phyloP scores from a whole-genome alignment of 2,329 filamentous ascomycete genomes.

The Penicillium sp. region DNA sequence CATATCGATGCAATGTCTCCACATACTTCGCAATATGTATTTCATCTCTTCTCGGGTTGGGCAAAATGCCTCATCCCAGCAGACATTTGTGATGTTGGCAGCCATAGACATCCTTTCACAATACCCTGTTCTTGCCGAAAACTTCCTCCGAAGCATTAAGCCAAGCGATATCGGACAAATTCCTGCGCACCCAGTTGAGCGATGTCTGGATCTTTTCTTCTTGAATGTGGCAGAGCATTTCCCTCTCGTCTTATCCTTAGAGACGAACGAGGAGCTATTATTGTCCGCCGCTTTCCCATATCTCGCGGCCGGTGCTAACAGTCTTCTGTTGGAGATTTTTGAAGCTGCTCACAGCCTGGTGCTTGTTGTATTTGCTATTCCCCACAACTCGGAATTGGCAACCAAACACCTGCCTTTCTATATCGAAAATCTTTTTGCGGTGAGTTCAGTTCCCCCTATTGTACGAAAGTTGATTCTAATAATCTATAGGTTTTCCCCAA shows the following conservation, averaged over 20 bases:
- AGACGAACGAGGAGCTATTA: constrained; percentile 62
- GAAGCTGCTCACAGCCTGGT: constrained; percentile 79
- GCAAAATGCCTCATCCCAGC: constrained; percentile 67
- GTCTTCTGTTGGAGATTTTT: constrained; percentile 61
- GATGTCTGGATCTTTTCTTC: constrained; percentile 76
- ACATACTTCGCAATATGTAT: constrained; percentile 65
- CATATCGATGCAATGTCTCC: constrained; percentile 62
- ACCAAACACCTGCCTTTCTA: constrained; percentile 70
- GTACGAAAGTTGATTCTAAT: background rate
- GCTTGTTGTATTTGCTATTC: constrained; percentile 69
- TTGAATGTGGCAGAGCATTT: constrained; percentile 80
- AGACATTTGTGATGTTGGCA: constrained; percentile 72
- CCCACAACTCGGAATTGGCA: constrained; percentile 64
- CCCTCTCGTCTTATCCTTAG: constrained; percentile 58
- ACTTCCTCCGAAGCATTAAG: constrained; percentile 58
- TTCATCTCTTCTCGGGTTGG: constrained; percentile 72
- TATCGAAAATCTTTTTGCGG: constrained; percentile 65
- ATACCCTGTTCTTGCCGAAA: constrained; percentile 57
- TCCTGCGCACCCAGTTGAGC: constrained; percentile 57
- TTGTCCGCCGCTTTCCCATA: constrained; percentile 67
- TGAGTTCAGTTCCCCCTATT: constrained; percentile 19
- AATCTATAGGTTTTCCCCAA: constrained; percentile 57
- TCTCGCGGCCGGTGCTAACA: constrained; percentile 53
- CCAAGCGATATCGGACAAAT: constrained; percentile 49
- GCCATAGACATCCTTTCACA: constrained; percentile 71